Base-by-base conservation (phyloP, 345 rosid genomes). In the Arabis hirsuta region DNA sequence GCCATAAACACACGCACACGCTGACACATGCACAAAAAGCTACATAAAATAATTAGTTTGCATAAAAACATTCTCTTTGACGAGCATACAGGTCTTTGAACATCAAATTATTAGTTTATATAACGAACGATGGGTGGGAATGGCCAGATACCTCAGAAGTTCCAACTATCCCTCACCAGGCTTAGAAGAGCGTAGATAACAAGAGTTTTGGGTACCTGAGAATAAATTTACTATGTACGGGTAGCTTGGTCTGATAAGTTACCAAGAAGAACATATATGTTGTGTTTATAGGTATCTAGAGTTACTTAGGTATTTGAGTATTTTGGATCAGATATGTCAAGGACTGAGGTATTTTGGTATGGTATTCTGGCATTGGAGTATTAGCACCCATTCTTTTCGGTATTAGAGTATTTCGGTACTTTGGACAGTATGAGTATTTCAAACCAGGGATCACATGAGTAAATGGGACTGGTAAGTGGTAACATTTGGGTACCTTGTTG, bases 371-470 rank as follows among this genome's bases (percentile, higher is more conserved):
- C 34, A 32, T 32, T 55, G 12, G 12, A 32, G 42, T 55, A 29
- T 55, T 31, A 27, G 38, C 39, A 31, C 42, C 12, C 11, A n/a
- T 55, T 27, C 6, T n/a, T 55, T 31, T 29, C 39, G 60, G 22
- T 6, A 26, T 53, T 27, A 53, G 8, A 3, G 42, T 55, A 55
- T 32, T 55, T 32, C 1, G 61, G 24, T 50, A 9, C 22, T 51
- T 10, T 38, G 58, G 39, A 51, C 45, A 34, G 4, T 10, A 62
- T 45, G 26, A 4, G 19, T 32, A 32, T n/a, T 48, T 47, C 3
- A 13, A 48, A 64, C 69, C 45, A 45, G 14, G 41, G 41, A 45
- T 44, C 42, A 62, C 54, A 62, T 11, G 9, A 65, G 47, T 50
- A 12, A 65, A 8, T 50, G 58, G 13, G 20, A 34, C 46, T 64